Evolutionary conservation across 2,329 filamentous ascomycete species (phyloP).

Genomic region (Fusarium praegraminearum): DNA sequence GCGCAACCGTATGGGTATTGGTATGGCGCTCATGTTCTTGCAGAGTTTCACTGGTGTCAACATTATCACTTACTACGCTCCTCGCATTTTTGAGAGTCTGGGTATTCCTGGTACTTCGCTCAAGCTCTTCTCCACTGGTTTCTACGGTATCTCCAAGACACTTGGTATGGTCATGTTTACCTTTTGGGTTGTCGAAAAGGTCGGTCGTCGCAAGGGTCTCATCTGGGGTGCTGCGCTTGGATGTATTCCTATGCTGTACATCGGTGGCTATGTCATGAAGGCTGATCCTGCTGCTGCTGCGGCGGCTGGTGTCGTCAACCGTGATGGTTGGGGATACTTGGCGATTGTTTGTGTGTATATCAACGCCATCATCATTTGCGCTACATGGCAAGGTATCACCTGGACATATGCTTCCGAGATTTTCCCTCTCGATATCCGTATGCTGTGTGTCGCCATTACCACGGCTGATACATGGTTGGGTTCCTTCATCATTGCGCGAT

Average conservation of each 20-base stretch:
- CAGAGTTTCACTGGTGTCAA: slow-evolving; percentile 61
- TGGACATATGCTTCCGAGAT: slow-evolving; percentile 63
- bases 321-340: slow-evolving; percentile 57
- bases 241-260: slow-evolving; percentile 55
- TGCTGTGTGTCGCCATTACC: slow-evolving; percentile 52
- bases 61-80: slow-evolving; percentile 70
- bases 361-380: slow-evolving; percentile 56
- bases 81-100: slow-evolving; percentile 54
- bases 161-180: slow-evolving; percentile 54
- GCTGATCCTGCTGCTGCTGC: slow-evolving; percentile 54
- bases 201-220: slow-evolving; percentile 62
- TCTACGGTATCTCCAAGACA: slow-evolving; percentile 57
- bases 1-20: slow-evolving; percentile 57
- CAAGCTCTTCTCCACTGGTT: slow-evolving; percentile 55
- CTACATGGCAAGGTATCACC: slow-evolving; percentile 58
- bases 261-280: slow-evolving; percentile 54
- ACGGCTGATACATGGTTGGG: slow-evolving; percentile 56
- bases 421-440: slow-evolving; percentile 56
- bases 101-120: slow-evolving; percentile 51
- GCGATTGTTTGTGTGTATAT: slow-evolving; percentile 61
- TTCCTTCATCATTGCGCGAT: slow-evolving; percentile 56
- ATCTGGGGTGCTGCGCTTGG: slow-evolving; percentile 55
- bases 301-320: slow-evolving; percentile 59
- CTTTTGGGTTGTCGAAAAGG: slow-evolving; percentile 61
- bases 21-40: slow-evolving; percentile 62